phyloP scores from a whole-genome alignment of 371 early-diverging fungal genomes.

The Apophysomyces variabilis region DNA sequence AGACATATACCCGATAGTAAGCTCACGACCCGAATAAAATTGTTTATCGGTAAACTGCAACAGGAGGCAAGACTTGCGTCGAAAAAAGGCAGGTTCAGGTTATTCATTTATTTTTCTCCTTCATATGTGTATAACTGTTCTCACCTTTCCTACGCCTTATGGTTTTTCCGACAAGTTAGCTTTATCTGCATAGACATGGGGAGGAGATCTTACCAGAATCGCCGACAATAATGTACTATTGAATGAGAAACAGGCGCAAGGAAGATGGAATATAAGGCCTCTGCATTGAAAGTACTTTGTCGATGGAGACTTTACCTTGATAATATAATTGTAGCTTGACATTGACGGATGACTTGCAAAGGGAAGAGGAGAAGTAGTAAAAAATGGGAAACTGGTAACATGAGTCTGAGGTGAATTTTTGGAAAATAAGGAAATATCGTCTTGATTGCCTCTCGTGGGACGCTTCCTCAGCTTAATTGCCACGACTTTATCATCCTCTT shows the following conservation, averaged over 20 bases:
- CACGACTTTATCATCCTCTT: too few relatives aligned
- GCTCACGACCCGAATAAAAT: conserved; percentile 78
- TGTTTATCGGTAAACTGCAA: conserved; percentile 82
- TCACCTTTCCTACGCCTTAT: conserved; percentile 79
- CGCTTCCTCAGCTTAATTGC: too few relatives aligned
- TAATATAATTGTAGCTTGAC: conserved; percentile 44
- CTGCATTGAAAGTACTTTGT: neutral
- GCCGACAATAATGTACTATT: conserved; percentile 44
- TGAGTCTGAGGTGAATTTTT: neutral
- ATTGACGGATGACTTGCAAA: conserved; percentile 17
- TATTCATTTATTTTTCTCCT: neutral
- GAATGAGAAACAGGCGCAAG: neutral
- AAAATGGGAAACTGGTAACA: neutral
- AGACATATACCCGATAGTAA: conserved; percentile 70
- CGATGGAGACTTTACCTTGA: conserved; percentile 27
- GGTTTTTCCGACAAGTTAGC: neutral
- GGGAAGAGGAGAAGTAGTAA: conserved; percentile 5
- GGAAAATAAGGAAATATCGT: neutral
- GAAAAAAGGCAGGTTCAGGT: neutral
- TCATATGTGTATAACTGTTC: neutral
- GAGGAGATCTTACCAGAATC: conserved; percentile 32
- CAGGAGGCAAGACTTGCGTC: conserved; percentile 68
- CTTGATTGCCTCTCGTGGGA: neutral
- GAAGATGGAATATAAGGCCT: neutral
- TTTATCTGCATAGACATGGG: neutral